Evolutionary conservation across 2,329 filamentous ascomycete species (phyloP).

Genomic region (Microsporum ferrugineum): DNA sequence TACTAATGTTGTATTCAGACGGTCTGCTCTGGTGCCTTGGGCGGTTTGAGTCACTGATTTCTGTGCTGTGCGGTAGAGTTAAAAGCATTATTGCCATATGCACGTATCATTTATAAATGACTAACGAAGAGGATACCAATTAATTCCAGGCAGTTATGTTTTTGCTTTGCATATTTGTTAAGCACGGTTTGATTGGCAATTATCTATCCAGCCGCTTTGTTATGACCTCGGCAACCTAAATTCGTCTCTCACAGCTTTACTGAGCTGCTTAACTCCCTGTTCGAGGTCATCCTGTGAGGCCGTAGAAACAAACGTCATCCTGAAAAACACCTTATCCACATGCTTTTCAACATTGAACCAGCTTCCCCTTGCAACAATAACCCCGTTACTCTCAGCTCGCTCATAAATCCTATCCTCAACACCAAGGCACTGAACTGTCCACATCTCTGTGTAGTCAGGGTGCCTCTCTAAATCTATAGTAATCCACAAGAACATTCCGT

Average conservation of each 20-base stretch:
- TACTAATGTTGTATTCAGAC: too few relatives aligned
- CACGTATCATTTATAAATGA: too few relatives aligned
- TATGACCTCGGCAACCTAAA: neutral
- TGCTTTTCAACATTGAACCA: neutral
- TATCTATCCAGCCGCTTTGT: neutral
- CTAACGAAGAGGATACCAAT: too few relatives aligned
- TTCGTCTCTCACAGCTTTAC: constrained; percentile 1
- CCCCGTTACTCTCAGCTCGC: neutral
- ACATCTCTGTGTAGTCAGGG: neutral
- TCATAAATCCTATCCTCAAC: neutral
- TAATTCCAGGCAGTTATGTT: too few relatives aligned
- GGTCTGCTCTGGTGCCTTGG: too few relatives aligned
- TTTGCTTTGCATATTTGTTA: too few relatives aligned
- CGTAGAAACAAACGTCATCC: neutral
- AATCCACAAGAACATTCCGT: constrained; percentile 19
- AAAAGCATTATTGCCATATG: too few relatives aligned
- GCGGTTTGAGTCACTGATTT: too few relatives aligned
- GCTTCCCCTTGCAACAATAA: neutral
- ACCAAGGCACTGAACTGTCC: neutral
- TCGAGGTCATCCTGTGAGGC: neutral
- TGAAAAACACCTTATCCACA: neutral
- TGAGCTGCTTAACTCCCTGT: neutral
- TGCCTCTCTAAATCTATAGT: neutral
- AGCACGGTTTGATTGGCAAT: neutral
- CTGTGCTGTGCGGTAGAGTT: too few relatives aligned